Evolutionary conservation across 495 filamentous ascomycete genomes (phyloP).

Genomic region (Penicillium subrubescens): DNA sequence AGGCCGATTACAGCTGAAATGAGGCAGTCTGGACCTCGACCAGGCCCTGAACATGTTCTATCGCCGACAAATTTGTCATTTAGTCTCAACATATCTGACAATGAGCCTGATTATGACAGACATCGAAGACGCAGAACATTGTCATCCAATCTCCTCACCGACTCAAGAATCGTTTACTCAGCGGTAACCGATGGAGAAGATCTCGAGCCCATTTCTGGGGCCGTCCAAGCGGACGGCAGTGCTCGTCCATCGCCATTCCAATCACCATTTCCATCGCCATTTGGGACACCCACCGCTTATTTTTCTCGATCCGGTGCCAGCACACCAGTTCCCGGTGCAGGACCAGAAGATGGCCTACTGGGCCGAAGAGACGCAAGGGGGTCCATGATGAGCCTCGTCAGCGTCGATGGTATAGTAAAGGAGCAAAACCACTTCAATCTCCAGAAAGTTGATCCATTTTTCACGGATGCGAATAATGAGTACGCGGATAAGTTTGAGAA

Average conservation of each 20-base stretch:
- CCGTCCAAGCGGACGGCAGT: slow-evolving; percentile 11
- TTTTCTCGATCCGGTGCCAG: slow-evolving; percentile 19
- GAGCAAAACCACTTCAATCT: slow-evolving; percentile 56
- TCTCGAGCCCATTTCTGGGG: slow-evolving; percentile 1
- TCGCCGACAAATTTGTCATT: neutral
- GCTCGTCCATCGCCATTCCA: slow-evolving; percentile 11
- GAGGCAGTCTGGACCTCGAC: slow-evolving; percentile 12
- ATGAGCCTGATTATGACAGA: slow-evolving; percentile 1
- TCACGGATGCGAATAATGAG: slow-evolving; percentile 62
- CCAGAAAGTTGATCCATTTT: slow-evolving; percentile 67
- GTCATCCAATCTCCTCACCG: neutral
- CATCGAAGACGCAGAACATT: slow-evolving; percentile 1
- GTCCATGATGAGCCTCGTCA: slow-evolving; percentile 39
- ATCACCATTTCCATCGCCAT: slow-evolving; percentile 5
- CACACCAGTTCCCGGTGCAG: slow-evolving; percentile 36
- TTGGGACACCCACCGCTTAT: slow-evolving; percentile 14
- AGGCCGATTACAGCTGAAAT: slow-evolving; percentile 9
- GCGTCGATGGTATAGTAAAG: slow-evolving; percentile 53
- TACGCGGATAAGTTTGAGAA: slow-evolving; percentile 60
- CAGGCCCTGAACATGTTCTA: slow-evolving; percentile 2
- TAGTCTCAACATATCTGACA: neutral
- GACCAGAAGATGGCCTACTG: slow-evolving; percentile 52
- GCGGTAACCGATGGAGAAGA: slow-evolving; percentile 9
- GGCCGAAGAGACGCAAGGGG: slow-evolving; percentile 8
- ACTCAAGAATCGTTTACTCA: slow-evolving; percentile 13